Evolutionary conservation across 805 yeast genomes (phyloP), one percentile per base, ranked within the genome.

Genomic region (Metschnikowia lunata): DNA sequence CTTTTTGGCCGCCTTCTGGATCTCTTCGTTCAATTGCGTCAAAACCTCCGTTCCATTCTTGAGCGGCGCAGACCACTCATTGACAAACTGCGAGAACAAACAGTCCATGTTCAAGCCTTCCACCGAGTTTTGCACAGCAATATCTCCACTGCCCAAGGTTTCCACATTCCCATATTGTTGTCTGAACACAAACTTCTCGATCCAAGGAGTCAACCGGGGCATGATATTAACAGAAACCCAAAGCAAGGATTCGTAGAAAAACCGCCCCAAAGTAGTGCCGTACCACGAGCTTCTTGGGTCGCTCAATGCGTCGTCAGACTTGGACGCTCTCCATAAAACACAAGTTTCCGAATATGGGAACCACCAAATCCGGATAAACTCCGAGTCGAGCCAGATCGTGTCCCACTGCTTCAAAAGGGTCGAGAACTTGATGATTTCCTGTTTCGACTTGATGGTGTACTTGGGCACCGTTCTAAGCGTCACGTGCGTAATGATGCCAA

Each of bases 41-140:
- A 90, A 73, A 14, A 85, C 82, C 41, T 80, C 84, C 7, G 83
- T 83, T 6, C 97, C 97, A 50, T 80, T 76, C 23, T 67, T 75
- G 58, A 91, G 68, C 15, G 98, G 98, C 39, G 95, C 79, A n/a
- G 93, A 89, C 98, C 98, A 91, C 67, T 91, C 99, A 60, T 90
- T 82, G 40, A 91, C 98, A 66, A 82, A 90, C 64, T 91, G 99
- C 36, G 89, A 82, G 64, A 88, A 91, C 54, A 91, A 70, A 63
- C 98, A 93, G 69, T 93, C 98, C 96, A 91, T 88, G 63, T 87
- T 88, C 57, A 91, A 79, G 7, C 91, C 96, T 47, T 85, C 87
- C 36, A 87, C 91, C 4, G 96, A 84, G 46, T 79, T 76, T 57
- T 83, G 88, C 9, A 90, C 88, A 2, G 87, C 85, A 39, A 77